Evolutionary conservation across 2,329 filamentous ascomycete species (phyloP).

Genomic region (Beauveria australis): DNA sequence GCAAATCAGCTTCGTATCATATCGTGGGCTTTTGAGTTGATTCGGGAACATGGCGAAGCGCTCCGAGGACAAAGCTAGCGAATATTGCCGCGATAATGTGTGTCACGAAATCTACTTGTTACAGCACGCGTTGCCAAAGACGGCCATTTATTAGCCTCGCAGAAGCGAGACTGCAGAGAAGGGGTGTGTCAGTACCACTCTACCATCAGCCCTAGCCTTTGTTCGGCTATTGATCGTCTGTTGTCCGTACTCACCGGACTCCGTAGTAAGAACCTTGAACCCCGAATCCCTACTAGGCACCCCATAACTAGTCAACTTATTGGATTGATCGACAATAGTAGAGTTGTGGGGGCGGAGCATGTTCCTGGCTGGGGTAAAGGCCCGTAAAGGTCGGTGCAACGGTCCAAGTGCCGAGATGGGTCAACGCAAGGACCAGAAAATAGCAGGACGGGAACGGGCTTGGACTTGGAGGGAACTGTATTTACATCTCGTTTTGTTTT

Average conservation of each 20-base stretch:
- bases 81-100: too few species aligned
- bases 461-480: background rate
- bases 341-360: conserved; percentile 1
- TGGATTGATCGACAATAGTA: background rate
- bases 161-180: too few species aligned
- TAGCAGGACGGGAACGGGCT: background rate
- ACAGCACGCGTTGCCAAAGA: too few species aligned
- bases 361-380: conserved; percentile 8
- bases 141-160: too few species aligned
- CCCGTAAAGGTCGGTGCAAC: background rate
- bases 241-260: too few species aligned
- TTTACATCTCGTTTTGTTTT: too few species aligned
- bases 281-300: background rate
- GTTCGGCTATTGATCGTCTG: background rate
- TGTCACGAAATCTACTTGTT: too few species aligned
- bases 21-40: too few species aligned
- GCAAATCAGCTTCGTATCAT: too few species aligned
- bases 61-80: too few species aligned
- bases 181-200: background rate
- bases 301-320: background rate
- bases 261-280: background rate
- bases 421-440: background rate
- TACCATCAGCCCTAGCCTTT: background rate
- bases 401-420: background rate
- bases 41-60: too few species aligned